Conservation (phyloP, 805 yeast species). For the Sugiyamaella smithiae region DNA sequence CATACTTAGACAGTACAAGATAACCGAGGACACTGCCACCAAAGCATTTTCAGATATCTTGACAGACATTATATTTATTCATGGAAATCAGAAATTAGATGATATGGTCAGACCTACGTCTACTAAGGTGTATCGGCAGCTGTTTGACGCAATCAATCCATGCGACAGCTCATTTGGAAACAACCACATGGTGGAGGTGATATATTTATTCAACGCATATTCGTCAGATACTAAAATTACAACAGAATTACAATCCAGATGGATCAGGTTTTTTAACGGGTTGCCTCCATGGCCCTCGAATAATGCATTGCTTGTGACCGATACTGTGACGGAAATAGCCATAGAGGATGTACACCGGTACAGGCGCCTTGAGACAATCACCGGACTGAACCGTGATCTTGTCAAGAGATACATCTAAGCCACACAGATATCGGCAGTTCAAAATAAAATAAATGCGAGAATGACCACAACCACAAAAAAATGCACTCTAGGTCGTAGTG, state of each 20-base stretch:
- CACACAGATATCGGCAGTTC: not conserved
- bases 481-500: not conserved
- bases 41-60: conserved; percentile 18
- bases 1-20: conserved; percentile 8
- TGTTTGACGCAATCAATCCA: conserved; percentile 35
- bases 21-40: conserved; percentile 1
- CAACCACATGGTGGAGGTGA: conserved; percentile 36
- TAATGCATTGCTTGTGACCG: conserved; percentile 11
- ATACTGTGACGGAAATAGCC: conserved; percentile 6
- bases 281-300: conserved; percentile 30
- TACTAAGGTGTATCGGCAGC: conserved; percentile 27
- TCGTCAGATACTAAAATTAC: not conserved
- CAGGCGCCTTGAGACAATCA: conserved; percentile 9
- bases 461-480: no score
- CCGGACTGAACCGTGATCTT: not conserved
- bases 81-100: conserved; percentile 20
- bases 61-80: conserved; percentile 21
- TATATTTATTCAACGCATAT: conserved; percentile 32
- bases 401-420: not conserved
- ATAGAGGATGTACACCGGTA: not conserved
- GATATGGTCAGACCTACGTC: conserved; percentile 9
- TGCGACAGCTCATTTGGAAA: conserved; percentile 27
- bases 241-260: conserved; percentile 13
- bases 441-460: no score
- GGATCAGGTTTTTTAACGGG: conserved; percentile 29